phyloP scores from a whole-genome alignment of 2,329 filamentous ascomycete species.

The Thielaviopsis euricoi region DNA sequence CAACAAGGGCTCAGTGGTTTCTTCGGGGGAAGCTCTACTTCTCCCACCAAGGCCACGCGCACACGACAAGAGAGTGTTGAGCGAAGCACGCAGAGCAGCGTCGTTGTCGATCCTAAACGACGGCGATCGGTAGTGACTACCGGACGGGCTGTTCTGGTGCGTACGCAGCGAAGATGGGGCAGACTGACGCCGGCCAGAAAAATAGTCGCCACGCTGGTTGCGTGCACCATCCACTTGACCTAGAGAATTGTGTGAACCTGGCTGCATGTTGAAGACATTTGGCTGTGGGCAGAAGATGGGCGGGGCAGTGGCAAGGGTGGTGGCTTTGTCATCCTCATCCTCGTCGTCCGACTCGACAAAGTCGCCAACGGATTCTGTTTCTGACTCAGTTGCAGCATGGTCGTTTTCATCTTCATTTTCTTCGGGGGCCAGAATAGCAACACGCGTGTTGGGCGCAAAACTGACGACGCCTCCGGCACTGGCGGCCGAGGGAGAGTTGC shows the following conservation, averaged over 20 bases:
- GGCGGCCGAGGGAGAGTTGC: neutral
- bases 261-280: slow-evolving; percentile 49
- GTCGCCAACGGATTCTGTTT: slow-evolving; percentile 28
- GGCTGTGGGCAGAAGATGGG: slow-evolving; percentile 65
- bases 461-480: neutral
- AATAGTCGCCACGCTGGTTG: slow-evolving; percentile 32
- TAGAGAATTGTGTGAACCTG: slow-evolving; percentile 41
- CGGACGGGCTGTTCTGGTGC: slow-evolving; percentile 26
- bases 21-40: slow-evolving; percentile 23
- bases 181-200: slow-evolving; percentile 34
- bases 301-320: slow-evolving; percentile 53
- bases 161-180: slow-evolving; percentile 31
- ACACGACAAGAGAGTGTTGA: slow-evolving; percentile 92
- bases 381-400: slow-evolving; percentile 22
- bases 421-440: neutral
- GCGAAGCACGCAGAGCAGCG: slow-evolving; percentile 73
- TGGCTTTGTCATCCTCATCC: slow-evolving; percentile 60
- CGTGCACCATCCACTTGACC: slow-evolving; percentile 28
- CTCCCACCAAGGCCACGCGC: slow-evolving; percentile 55
- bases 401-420: slow-evolving; percentile 13
- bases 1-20: slow-evolving; percentile 14
- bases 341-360: slow-evolving; percentile 22
- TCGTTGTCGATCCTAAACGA: slow-evolving; percentile 78
- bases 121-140: slow-evolving; percentile 46
- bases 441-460: slow-evolving; percentile 1